These are phyloP conservation scores for Aphanomyces stellatus DNA, from an alignment of 352 stramenopile genomes.

Conservation along the genomic window DNA sequence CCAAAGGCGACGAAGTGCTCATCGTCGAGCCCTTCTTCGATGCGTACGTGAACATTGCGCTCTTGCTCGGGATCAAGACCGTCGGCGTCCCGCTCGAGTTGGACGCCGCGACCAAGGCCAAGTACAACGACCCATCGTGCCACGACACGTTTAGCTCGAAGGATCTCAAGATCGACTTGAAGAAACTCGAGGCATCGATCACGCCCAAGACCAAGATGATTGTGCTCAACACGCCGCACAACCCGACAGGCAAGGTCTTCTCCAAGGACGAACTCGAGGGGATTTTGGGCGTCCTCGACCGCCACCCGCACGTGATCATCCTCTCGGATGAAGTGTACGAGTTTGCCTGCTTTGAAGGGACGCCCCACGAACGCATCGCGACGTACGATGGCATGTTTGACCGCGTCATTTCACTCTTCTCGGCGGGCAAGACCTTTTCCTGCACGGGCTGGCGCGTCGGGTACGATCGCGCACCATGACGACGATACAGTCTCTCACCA, in stretches of 20 bases:
- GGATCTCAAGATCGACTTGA: slow-evolving; percentile 79
- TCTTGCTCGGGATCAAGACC: slow-evolving; percentile 71
- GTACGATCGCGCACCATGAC: slow-evolving; percentile 64
- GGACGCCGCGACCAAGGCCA: slow-evolving; percentile 30
- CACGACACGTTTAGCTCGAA: slow-evolving; percentile 52
- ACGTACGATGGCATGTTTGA: slow-evolving; percentile 78
- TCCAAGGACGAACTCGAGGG: slow-evolving; percentile 86
- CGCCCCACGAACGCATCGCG: slow-evolving; percentile 63
- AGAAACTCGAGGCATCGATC: slow-evolving; percentile 78
- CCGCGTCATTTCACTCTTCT: slow-evolving; percentile 85
- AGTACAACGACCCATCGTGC: slow-evolving; percentile 29
- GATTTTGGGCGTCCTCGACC: slow-evolving; percentile 84
- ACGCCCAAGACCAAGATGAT: slow-evolving; percentile 89
- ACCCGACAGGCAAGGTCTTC: slow-evolving; percentile 98
- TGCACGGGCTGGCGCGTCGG: slow-evolving; percentile 91
- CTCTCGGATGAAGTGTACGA: slow-evolving; percentile 99
- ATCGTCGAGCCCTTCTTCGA: slow-evolving; percentile 89
- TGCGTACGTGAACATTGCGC: slow-evolving; percentile 78
- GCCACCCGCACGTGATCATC: slow-evolving; percentile 83
- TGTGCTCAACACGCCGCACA: slow-evolving; percentile 98
- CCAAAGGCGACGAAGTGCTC: slow-evolving; percentile 71
- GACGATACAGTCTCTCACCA: slow-evolving; percentile 32
- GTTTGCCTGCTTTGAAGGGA: slow-evolving; percentile 88
- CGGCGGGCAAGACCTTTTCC: slow-evolving; percentile 87
- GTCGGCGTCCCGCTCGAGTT: slow-evolving; percentile 66